phyloP scores from a whole-genome alignment of 1,284 basidiomycete species.

The Rhodofomes roseus region DNA sequence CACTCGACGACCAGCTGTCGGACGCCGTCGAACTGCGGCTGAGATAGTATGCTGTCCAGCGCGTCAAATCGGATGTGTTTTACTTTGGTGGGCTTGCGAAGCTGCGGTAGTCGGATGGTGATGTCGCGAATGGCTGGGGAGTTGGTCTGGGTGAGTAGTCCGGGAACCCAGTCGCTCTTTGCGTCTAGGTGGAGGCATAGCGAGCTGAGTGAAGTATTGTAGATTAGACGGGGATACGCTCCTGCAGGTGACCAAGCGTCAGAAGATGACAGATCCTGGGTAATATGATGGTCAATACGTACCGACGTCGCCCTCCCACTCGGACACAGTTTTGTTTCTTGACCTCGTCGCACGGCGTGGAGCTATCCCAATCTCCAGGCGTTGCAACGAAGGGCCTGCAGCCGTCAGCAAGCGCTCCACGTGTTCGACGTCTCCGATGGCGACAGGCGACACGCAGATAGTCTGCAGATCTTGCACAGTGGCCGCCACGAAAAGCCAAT shows the following conservation, averaged over 20 bases:
- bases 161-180: background rate
- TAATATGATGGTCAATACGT: background rate
- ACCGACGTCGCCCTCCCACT: constrained; percentile 2
- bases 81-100: background rate
- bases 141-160: background rate
- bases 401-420: background rate
- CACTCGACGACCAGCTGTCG: background rate
- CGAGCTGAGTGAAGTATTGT: constrained; percentile 1
- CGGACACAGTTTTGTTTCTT: background rate
- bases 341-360: background rate
- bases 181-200: background rate
- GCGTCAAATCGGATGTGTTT: background rate
- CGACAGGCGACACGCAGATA: background rate
- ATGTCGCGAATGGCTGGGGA: background rate
- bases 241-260: background rate
- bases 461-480: background rate
- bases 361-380: constrained; percentile 1
- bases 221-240: constrained; percentile 1
- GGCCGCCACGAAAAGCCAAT: background rate
- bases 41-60: constrained; percentile 1
- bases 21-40: constrained; percentile 2
- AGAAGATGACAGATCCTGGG: background rate
- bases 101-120: background rate
- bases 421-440: background rate
- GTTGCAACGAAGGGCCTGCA: background rate